Evolutionary conservation across 192 early-diverging fungal species (phyloP), one percentile per base, ranked within the genome.

Genomic region (Dispira parvispora): DNA sequence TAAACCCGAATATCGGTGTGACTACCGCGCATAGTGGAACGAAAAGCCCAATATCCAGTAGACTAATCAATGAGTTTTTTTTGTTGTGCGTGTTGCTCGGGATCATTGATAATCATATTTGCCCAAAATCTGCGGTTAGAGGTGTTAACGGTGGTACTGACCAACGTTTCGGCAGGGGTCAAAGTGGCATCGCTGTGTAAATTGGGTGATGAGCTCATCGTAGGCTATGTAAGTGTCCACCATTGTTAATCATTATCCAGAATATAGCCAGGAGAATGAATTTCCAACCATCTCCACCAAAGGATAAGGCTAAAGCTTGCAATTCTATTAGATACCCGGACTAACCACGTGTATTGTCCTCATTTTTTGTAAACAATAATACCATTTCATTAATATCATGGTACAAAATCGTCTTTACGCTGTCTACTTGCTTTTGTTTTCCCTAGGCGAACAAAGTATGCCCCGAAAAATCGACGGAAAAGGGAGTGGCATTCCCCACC

Each of bases 401-500:
- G 6, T 6, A 38, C 6, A 38, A 38, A 38, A 38, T 38, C 32
- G 32, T 38, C 32, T 38, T 8, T 14, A 43, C 25, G 20, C 21
- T 43, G 16, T 43, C 20, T 13, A 13, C 42, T 21, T 61, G 13
- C 21, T 20, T 61, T 60, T 68, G 6, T 38, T 38, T 38, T 4
- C 32, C 32, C 6, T 6, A 82, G 81, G 79, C 82, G 20, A 69
- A 67, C 32, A 75, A 77, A 16, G 75, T 84, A 8, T 78, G 77
- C 69, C 82, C 84, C 68, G 78, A 80, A 66, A 62, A 66, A 38
- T 52, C 49, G 23, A 69, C 80, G 1, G 83, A 86, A 67, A 83
- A 85, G 61, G 87, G 87, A 11, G 79, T 88, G 53, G 84, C 94
- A 26, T 78, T 89, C 63, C 94, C 94, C 32, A 92, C 94, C 11